phyloP scores from a whole-genome alignment of 1,139 yeast species.

The Candida sanyaensis region DNA sequence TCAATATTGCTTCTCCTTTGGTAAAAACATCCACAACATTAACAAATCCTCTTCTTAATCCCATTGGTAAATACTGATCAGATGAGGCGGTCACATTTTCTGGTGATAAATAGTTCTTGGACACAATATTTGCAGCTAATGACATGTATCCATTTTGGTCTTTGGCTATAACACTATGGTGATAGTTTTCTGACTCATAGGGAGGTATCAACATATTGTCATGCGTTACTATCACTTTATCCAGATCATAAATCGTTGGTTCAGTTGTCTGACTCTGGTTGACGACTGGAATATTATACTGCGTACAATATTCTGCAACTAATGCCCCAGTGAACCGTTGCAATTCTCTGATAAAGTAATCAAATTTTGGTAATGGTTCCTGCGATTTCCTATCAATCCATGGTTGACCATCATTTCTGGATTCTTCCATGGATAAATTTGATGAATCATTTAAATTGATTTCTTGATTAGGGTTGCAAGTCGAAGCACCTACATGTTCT shows the following conservation, averaged over 20 bases:
- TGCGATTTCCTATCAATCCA: not conserved
- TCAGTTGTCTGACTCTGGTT: slow-evolving; percentile 21
- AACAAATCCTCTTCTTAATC: slow-evolving; percentile 32
- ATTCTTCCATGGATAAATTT: not conserved
- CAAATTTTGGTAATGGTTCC: slow-evolving; percentile 13
- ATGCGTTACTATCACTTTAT: slow-evolving; percentile 35
- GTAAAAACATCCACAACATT: slow-evolving; percentile 22
- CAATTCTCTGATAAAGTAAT: slow-evolving; percentile 29
- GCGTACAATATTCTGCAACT: slow-evolving; percentile 25
- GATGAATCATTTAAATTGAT: slow-evolving; percentile 3
- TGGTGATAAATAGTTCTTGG: slow-evolving; percentile 30
- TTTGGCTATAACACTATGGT: slow-evolving; percentile 38
- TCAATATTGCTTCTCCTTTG: slow-evolving; percentile 30
- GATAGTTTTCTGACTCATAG: slow-evolving; percentile 33
- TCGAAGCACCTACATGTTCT: slow-evolving; percentile 33
- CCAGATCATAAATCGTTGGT: slow-evolving; percentile 8
- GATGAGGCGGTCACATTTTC: slow-evolving; percentile 9
- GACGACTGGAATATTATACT: slow-evolving; percentile 31
- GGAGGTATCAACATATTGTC: slow-evolving; percentile 39
- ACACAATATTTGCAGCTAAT: slow-evolving; percentile 33
- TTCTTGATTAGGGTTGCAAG: slow-evolving; percentile 3
- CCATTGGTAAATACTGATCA: slow-evolving; percentile 21
- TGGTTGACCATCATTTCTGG: not conserved
- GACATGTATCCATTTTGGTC: slow-evolving; percentile 40
- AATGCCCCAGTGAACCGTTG: slow-evolving; percentile 27